Base-by-base conservation (phyloP, 208 protist species). In the Trypanosoma brucei region DNA sequence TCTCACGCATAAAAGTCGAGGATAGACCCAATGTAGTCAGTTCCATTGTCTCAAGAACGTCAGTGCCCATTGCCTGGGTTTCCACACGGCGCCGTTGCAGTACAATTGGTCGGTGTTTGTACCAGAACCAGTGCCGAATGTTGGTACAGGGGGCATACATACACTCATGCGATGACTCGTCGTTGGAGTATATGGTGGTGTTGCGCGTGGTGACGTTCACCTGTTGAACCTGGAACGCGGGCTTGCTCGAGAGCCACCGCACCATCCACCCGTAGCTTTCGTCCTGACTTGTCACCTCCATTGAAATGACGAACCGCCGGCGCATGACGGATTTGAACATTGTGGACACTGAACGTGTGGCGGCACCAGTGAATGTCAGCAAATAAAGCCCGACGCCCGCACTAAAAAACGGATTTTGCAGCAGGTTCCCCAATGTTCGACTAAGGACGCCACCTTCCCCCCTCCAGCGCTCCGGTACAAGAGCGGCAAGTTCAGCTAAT, bases 371-470 rank as follows among this genome's bases (percentile, higher is more conserved):
- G n/a, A 92, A 78, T 3, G 82, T 91, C 34, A 96, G 64, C 33
- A 92, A 73, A 74, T 89, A 96, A 35, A 96, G 72, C 30, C 90
- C 90, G 8, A 86, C 81, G 52, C 90, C 90, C 11, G 87, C 90
- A 65, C 81, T 87, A 75, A 96, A 96, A 69, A 88, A 93, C 8
- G 86, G 90, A 52, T 96, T 96, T 63, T 71, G 78, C 61, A 88
- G 62, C 46, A 92, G 48, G 30, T 68, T 71, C 1, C 72, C 63
- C 2, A 73, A 44, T 0, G 78, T 81, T 34, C 75, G 72, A 5
- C 70, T 65, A 51, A 88, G 31, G 42, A 75, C 44, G 30, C 80
- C 79, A 49, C 73, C 78, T 9, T 73, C 66, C 42, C 75, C 61
- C 22, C 76, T 76, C 84, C 84, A 91, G 9, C 72, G 70, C 11